Evolutionary conservation across 495 filamentous ascomycete species (phyloP).

Genomic region (Xylaria telfairii): DNA sequence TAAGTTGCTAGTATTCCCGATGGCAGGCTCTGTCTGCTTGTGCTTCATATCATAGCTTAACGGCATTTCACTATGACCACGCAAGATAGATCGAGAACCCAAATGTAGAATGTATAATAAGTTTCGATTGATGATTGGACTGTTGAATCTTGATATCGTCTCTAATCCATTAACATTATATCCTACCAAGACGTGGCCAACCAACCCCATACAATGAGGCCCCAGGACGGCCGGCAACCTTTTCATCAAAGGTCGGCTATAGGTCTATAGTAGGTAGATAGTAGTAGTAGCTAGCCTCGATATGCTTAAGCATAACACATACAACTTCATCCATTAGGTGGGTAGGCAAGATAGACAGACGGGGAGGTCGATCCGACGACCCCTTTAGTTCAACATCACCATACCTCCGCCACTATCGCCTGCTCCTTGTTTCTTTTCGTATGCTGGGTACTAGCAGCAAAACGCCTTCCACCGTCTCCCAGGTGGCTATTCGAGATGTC

Average conservation of each 20-base stretch:
- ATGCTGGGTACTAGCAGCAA: neutral
- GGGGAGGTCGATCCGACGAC: neutral
- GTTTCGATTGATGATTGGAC: neutral
- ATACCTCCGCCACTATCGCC: neutral
- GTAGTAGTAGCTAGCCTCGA: conserved; percentile 16
- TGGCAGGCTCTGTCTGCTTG: neutral
- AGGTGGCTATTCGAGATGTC: conserved; percentile 1
- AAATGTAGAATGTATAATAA: neutral
- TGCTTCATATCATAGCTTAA: neutral
- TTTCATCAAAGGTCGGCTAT: conserved; percentile 8
- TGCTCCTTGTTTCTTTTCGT: neutral
- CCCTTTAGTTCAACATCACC: neutral
- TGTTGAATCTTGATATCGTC: conserved; percentile 17
- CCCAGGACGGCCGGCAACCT: neutral
- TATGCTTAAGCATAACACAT: conserved; percentile 25
- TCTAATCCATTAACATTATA: conserved; percentile 30
- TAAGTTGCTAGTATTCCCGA: neutral
- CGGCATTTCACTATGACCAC: neutral
- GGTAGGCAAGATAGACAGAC: neutral
- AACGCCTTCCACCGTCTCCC: neutral
- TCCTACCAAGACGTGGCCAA: conserved; percentile 23
- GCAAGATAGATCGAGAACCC: neutral
- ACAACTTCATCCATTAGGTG: conserved; percentile 21
- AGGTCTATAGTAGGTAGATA: conserved; percentile 25
- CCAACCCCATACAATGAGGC: conserved; percentile 12